Evolutionary conservation across 2,329 filamentous ascomycete species (phyloP).

Genomic region (Neocucurbitaria cava): DNA sequence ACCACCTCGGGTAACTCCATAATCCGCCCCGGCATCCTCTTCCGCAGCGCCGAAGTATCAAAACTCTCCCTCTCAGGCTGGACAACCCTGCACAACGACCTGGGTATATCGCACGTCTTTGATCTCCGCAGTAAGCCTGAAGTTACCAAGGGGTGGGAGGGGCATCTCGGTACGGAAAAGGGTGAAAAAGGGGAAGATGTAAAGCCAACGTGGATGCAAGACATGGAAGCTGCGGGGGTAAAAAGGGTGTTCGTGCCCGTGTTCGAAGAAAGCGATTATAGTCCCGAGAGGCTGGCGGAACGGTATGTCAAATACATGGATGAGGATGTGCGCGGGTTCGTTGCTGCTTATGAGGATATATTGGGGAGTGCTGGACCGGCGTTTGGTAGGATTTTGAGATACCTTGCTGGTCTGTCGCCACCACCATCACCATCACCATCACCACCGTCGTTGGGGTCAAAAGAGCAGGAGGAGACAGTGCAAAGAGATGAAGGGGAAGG

Average conservation of each 20-base stretch:
- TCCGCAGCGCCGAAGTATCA: conserved; percentile 71
- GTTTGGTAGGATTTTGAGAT: conserved; percentile 66
- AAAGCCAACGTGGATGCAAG: conserved; percentile 23
- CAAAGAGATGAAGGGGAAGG: not conserved
- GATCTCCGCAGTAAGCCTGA: conserved; percentile 71
- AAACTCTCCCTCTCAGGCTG: conserved; percentile 31
- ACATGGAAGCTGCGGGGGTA: conserved; percentile 49
- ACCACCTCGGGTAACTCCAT: conserved; percentile 41
- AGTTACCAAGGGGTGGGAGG: conserved; percentile 54
- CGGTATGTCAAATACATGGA: conserved; percentile 67
- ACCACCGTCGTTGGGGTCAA: conserved; percentile 30
- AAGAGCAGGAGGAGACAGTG: not conserved
- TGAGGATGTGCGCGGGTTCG: conserved; percentile 65
- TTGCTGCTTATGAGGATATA: conserved; percentile 69
- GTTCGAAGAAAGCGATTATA: conserved; percentile 67
- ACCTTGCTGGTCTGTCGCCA: conserved; percentile 62
- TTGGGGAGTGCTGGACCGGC: conserved; percentile 60
- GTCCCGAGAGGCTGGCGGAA: conserved; percentile 67
- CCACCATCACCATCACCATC: too few relatives aligned
- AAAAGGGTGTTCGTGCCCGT: conserved; percentile 68
- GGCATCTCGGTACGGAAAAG: conserved; percentile 31
- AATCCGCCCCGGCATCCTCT: conserved; percentile 64
- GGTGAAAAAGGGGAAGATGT: conserved; percentile 46
- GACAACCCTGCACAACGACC: conserved; percentile 37
- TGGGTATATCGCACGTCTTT: conserved; percentile 71